A percentile compares a stretch with the other conserved stretches of the same genome.
Conservation (phyloP, 805 yeast genomes). For the Jamesozyma lodderae region DNA sequence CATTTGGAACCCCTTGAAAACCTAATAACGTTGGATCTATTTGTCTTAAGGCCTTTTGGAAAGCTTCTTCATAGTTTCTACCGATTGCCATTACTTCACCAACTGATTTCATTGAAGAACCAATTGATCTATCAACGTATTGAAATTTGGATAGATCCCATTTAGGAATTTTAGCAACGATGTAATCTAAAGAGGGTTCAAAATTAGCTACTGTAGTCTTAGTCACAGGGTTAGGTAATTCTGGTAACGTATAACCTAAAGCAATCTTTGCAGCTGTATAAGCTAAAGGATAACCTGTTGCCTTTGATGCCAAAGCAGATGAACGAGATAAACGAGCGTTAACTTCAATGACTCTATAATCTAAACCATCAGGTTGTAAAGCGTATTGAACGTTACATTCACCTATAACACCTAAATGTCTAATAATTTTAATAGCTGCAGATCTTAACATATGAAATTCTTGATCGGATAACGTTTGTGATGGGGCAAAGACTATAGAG, state of each 20-base stretch:
- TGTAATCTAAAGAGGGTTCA: conserved; percentile 93
- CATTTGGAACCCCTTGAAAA: conserved; percentile 81
- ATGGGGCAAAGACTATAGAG: conserved; percentile 97
- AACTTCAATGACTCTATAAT: conserved; percentile 93
- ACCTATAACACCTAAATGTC: conserved; percentile 98
- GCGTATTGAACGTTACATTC: conserved; percentile 98
- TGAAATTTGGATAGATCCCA: conserved; percentile 97
- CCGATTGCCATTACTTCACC: conserved; percentile 99
- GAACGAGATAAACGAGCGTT: conserved; percentile 96
- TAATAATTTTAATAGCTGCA: conserved; percentile 93
- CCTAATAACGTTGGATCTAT: conserved; percentile 87
- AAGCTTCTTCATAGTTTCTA: conserved; percentile 92
- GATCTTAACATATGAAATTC: conserved; percentile 97
- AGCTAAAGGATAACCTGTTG: conserved; percentile 97
- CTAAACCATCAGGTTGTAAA: conserved; percentile 89
- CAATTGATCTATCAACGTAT: conserved; percentile 87
- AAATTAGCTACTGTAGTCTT: conserved; percentile 93
- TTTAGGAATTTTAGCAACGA: conserved; percentile 95
- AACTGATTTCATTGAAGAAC: conserved; percentile 95
- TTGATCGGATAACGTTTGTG: conserved; percentile 93
- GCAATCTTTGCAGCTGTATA: conserved; percentile 98
- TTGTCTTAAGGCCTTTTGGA: conserved; percentile 95
- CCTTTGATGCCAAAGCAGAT: conserved; percentile 95
- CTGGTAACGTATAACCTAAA: conserved; percentile 88
- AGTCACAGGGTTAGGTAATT: conserved; percentile 92